Evolutionary conservation across 2,329 filamentous ascomycete species (phyloP), one percentile per base, ranked within the genome.

Genomic region (Fonsecaea erecta): DNA sequence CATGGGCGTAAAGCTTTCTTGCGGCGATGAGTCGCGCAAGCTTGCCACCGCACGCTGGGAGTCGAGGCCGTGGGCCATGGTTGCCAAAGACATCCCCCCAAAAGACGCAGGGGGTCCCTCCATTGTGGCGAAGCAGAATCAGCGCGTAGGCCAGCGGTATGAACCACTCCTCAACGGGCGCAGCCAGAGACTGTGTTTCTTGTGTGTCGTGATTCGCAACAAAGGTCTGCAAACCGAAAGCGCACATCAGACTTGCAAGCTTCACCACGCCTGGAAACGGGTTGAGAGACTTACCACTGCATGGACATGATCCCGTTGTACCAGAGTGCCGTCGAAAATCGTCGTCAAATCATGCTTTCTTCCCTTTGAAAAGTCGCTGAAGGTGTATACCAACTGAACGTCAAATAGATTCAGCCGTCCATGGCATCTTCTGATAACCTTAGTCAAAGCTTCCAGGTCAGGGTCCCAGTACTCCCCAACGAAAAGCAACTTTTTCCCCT

Each of bases 131-230:
- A 26, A 92, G 85, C 1, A 93, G 84, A 59, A 92, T 91, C 48
- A 92, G 82, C 0, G 88, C 80, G 75, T 92, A 92, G 6, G 89
- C 90, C 14, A 92, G 80, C 0, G 88, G 84, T 74, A 90, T 90
- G 79, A 92, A 90, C 69, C 69, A 72, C 32, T 70, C 70, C 32
- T 67, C 65, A 2, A 72, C 70, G 0, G 59, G 66, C 8, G 58
- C 62, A 6, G 63, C 69, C 3, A 69, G 62, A 16, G 64, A 61
- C 53, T 71, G 70, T 12, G 62, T 64, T 28, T 65, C 64, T 63
- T 72, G 70, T 3, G 70, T 72, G 48, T 72, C 70, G 53, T 92
- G 85, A 2, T 85, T 84, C 0, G 86, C 85, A 70, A 85, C 70
- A 53, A 72, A 70, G 11, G 68, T 68, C 67, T 71, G 51, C n/a